Conservation (phyloP, 2,329 filamentous ascomycete species). For the Exserohilum turcica region DNA sequence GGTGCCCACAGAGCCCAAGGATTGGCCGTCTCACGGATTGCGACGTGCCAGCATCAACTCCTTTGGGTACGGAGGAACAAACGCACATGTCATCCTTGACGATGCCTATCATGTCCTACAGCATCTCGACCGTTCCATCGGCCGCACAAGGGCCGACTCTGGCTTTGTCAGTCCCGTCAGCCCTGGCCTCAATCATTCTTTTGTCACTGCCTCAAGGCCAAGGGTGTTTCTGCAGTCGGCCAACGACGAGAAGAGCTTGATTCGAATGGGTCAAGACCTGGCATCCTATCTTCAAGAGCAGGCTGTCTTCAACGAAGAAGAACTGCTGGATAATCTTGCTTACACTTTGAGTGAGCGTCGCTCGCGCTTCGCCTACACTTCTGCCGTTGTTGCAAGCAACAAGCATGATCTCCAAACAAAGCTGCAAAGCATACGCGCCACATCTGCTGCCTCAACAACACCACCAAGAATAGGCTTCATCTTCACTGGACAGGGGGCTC, state of each 20-base stretch:
- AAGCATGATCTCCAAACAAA: not conserved
- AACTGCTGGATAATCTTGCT: conserved; percentile 18
- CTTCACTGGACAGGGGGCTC: conserved; percentile 11
- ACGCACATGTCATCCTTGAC: conserved; percentile 22
- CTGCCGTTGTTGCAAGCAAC: not conserved
- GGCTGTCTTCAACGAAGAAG: conserved; percentile 8
- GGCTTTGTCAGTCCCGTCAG: conserved; percentile 12
- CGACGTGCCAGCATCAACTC: conserved; percentile 27
- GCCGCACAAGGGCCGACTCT: conserved; percentile 9
- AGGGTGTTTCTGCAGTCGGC: conserved; percentile 20
- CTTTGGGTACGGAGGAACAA: conserved; percentile 34
- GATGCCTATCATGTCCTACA: not conserved
- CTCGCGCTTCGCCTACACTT: conserved; percentile 5
- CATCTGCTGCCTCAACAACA: conserved; percentile 2
- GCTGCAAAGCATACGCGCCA: not conserved
- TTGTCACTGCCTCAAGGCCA: not conserved
- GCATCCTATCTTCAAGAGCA: conserved; percentile 7
- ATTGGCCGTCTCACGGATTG: not conserved
- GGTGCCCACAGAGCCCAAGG: conserved; percentile 16
- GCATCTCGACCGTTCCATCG: not conserved
- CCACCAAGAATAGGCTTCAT: conserved; percentile 14
- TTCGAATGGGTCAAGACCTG: conserved; percentile 25
- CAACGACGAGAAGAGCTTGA: conserved; percentile 16
- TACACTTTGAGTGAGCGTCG: conserved; percentile 28
- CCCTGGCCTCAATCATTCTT: not conserved